Evolutionary conservation across 1,139 yeast genomes (phyloP), one percentile per base, ranked within the genome.

Genomic region (Taphrina wiesneri): DNA sequence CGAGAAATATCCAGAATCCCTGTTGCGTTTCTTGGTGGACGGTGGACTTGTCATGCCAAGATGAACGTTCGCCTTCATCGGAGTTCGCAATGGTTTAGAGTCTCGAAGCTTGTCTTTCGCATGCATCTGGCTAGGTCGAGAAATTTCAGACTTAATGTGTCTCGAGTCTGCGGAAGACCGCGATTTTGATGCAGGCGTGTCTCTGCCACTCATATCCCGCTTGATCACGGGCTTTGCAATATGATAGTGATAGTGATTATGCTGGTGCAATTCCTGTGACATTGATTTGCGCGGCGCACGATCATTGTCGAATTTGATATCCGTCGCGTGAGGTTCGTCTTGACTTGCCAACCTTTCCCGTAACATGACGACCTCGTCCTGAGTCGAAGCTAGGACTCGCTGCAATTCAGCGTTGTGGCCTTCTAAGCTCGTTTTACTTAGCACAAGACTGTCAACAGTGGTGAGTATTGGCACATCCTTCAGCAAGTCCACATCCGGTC

Each of bases 1-100:
- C 6, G 64, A 60, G 57, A 60, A 60, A 32, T 60, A 60, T 13
- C 64, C 64, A 3, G 64, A 60, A 51, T 60, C 64, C 11, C 57
- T 39, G 3, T 34, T 28, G 11, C 46, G 39, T 28, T 19, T 32
- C 41, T 25, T 19, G 5, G 56, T 26, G 26, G 64, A 49, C 11
- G 43, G 36, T 1, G 63, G 63, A 36, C 63, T 59, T 9, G 39
- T 39, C 25, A 59, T 28, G 13, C 63, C 63, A 25, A 23, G 26
- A 21, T 11, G 21, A 7, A 17, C 1, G 2, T n/a, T 25, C 11
- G 34, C 21, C 34, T 15, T 47, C 21, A 3, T 30, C 4, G 54
- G 54, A 9, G 54, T 49, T 28, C 9, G 26, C 36, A 11, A 6
- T 7, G 19, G 19, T 11, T 28, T 19, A 5, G 11, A 6, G 1